Conservation (phyloP, 352 stramenopile species). For the Thalassiosira mediterranea region DNA sequence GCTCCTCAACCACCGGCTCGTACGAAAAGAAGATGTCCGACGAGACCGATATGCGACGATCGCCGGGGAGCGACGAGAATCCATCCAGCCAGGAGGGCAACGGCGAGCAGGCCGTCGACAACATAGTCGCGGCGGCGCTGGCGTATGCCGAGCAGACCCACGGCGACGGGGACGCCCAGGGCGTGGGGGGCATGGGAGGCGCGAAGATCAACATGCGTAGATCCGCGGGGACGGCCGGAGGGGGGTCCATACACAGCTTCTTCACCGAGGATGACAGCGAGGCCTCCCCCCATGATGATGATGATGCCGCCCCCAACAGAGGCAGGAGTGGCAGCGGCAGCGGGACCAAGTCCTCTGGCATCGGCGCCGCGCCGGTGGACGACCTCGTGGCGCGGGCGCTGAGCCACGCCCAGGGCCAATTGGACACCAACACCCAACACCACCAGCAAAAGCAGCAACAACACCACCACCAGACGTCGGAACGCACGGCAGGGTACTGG, state of each 20-base stretch:
- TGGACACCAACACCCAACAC: not conserved
- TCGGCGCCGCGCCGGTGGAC: not conserved
- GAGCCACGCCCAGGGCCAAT: not conserved
- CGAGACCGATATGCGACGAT: constrained; percentile 4
- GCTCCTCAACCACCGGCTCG: not conserved
- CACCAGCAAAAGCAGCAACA: not conserved
- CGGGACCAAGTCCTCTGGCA: not conserved
- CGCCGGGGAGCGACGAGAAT: constrained; percentile 2
- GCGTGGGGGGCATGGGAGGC: not conserved
- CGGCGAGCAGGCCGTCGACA: constrained; percentile 25
- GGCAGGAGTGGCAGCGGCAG: not conserved
- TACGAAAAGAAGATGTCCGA: constrained; percentile 18
- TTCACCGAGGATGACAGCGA: not conserved
- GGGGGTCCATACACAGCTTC: not conserved
- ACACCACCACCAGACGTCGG: not conserved
- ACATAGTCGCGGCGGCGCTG: constrained; percentile 45
- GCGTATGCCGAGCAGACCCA: constrained; percentile 51
- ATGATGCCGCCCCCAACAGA: too few species aligned
- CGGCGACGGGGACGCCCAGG: not conserved
- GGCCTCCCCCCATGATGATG: too few species aligned
- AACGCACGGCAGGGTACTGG: not conserved
- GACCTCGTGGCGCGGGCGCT: not conserved
- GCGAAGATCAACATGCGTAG: not conserved
- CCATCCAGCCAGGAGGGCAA: constrained; percentile 10
- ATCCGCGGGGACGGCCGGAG: not conserved